A percentile compares a stretch with the other conserved stretches of the same genome.
Evolutionary conservation across 2,329 filamentous ascomycete species (phyloP).

Genomic region (Didymella keratinophila): DNA sequence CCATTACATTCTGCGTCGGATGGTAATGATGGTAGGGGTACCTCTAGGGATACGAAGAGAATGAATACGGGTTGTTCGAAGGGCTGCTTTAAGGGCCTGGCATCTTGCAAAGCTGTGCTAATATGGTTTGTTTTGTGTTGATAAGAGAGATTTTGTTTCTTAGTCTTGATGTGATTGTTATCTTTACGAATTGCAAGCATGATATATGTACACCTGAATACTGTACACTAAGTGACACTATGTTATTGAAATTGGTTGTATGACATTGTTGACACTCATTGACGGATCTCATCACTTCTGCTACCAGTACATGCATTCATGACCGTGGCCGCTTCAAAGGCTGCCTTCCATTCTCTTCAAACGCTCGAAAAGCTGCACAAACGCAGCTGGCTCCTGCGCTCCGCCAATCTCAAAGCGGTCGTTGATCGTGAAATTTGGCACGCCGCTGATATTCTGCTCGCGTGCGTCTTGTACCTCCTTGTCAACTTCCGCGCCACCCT

Average conservation of each 20-base stretch:
- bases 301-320: background rate
- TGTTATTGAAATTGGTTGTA: background rate
- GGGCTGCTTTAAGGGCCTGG: background rate
- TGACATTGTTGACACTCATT: too few relatives aligned
- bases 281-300: too few relatives aligned
- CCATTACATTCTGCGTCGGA: background rate
- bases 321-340: conserved; percentile 7
- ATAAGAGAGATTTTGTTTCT: too few relatives aligned
- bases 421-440: conserved; percentile 79
- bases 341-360: conserved; percentile 58
- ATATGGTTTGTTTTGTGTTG: background rate
- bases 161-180: too few relatives aligned
- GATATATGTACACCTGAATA: background rate
- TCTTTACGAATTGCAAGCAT: too few relatives aligned
- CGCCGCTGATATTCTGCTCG: conserved; percentile 66
- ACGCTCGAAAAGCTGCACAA: conserved; percentile 70
- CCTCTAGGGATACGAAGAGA: background rate
- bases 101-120: background rate
- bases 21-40: background rate
- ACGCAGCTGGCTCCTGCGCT: conserved; percentile 73
- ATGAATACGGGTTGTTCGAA: background rate
- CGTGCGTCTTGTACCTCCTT: conserved; percentile 56
- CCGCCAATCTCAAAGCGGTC: conserved; percentile 72
- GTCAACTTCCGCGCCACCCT: conserved; percentile 56
- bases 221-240: background rate